Evolutionary conservation across 164 flowering plant species (phyloP).

Genomic region (Chimonanthus salicifolius): DNA sequence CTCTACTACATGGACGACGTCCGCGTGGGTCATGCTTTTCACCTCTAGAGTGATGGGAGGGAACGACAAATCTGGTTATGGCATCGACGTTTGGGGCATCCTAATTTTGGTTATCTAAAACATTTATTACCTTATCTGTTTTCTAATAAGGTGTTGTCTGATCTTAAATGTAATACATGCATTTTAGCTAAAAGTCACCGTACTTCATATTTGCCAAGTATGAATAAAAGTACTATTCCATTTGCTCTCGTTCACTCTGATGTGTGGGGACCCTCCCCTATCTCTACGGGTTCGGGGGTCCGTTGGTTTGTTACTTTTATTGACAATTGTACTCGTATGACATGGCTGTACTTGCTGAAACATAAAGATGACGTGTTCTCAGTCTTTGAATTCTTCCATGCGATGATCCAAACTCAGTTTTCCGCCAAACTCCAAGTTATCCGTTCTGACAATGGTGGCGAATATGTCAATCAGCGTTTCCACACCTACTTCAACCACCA

Average conservation of each 20-base stretch:
- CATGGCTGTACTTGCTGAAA: slow-evolving; percentile 3
- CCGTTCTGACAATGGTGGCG: not conserved
- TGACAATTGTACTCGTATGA: slow-evolving; percentile 5
- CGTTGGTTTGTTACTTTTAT: slow-evolving; percentile 9
- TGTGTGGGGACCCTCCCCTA: slow-evolving; percentile 7
- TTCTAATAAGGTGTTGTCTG: not conserved
- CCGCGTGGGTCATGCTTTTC: not conserved
- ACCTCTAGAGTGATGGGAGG: not conserved
- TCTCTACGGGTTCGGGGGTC: not conserved
- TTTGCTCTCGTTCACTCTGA: not conserved
- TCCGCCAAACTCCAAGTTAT: not conserved
- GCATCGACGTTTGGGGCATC: slow-evolving; percentile 18
- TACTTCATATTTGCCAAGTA: not conserved
- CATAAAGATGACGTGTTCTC: not conserved
- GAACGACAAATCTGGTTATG: slow-evolving; percentile 15
- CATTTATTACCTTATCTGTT: not conserved
- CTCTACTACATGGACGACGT: slow-evolving; percentile 3
- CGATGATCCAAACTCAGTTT: too few species aligned
- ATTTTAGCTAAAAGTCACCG: slow-evolving; percentile 18
- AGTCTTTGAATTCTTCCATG: not conserved
- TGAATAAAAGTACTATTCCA: slow-evolving; percentile 4
- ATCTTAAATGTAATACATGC: slow-evolving; percentile 8
- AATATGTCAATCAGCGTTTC: not conserved
- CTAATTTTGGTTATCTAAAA: slow-evolving; percentile 7
- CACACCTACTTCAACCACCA: not conserved